Percentiles rank a stretch among this genome's conserved stretches.
Evolutionary conservation across 345 rosid genomes (phyloP).

Genomic region (Salix suchowensis): DNA sequence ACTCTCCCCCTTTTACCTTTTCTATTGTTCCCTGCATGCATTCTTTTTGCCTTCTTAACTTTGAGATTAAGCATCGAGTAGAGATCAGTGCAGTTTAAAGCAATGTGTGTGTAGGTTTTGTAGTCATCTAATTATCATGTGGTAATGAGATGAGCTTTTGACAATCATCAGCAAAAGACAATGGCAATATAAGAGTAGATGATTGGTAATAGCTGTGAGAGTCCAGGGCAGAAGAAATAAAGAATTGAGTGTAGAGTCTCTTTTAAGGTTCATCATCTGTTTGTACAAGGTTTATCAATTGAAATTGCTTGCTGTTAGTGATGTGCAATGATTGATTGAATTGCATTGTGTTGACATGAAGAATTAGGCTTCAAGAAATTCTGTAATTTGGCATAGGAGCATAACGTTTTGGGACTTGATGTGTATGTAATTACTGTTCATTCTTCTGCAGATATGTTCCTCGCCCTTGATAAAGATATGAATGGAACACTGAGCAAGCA

Average conservation of each 20-base stretch:
- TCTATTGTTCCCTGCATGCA: background rate
- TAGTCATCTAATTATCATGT: background rate
- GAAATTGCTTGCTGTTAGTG: background rate
- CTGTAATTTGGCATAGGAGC: background rate
- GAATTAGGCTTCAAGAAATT: background rate
- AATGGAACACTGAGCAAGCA: conserved; percentile 92
- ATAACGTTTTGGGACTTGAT: background rate
- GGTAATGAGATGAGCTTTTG: background rate
- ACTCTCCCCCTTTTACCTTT: background rate
- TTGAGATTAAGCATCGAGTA: background rate
- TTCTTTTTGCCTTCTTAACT: background rate
- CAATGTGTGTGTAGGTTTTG: background rate
- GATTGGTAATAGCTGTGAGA: background rate
- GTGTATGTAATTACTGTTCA: background rate
- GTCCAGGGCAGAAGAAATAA: background rate
- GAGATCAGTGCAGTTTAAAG: background rate
- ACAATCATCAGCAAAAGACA: background rate
- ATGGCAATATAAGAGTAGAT: background rate
- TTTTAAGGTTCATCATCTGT: background rate
- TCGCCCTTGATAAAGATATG: conserved; percentile 92
- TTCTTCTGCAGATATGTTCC: conserved; percentile 72
- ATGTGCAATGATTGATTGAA: background rate
- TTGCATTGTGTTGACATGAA: background rate
- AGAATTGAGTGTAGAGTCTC: background rate
- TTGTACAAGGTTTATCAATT: background rate